Percentiles rank a stretch among this genome's conserved stretches.
phyloP scores from a whole-genome alignment of 2,329 filamentous ascomycete genomes.

The Arthrocladium fulminans region DNA sequence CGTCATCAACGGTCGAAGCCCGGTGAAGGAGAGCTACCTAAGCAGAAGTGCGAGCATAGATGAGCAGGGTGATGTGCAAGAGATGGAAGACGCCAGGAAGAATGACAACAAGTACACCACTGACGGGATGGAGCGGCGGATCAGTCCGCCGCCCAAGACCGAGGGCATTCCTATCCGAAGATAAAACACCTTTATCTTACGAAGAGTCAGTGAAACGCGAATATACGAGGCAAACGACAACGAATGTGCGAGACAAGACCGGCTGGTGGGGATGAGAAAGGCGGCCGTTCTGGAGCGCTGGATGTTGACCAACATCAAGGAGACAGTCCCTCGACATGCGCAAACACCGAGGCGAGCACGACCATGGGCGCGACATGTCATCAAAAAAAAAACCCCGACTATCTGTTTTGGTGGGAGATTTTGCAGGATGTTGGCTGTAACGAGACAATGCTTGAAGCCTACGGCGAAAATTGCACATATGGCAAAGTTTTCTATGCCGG shows the following conservation, averaged over 20 bases:
- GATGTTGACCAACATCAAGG: too few species aligned
- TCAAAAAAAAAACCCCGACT: too few species aligned
- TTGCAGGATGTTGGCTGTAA: too few species aligned
- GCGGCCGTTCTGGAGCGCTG: too few species aligned
- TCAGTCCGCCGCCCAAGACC: constrained; percentile 37
- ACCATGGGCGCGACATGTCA: too few species aligned
- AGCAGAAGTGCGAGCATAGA: constrained; percentile 69
- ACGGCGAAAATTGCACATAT: too few species aligned
- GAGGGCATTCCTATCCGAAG: constrained; percentile 58
- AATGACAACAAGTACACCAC: constrained; percentile 29
- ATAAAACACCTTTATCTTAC: constrained; percentile 30
- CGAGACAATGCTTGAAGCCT: too few species aligned
- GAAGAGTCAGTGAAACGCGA: not conserved
- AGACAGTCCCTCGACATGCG: too few species aligned
- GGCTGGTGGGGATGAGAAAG: constrained; percentile 1
- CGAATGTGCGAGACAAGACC: not conserved
- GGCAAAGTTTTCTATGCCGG: too few species aligned
- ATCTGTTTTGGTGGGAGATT: too few species aligned
- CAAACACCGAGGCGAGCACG: too few species aligned
- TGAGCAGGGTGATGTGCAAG: constrained; percentile 43
- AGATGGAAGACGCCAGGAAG: constrained; percentile 32
- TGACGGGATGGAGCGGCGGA: constrained; percentile 25
- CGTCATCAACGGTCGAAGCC: constrained; percentile 57
- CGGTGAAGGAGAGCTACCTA: constrained; percentile 85
- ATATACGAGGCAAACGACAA: not conserved